Evolutionary conservation across 116 monocot species (phyloP), one percentile per base, ranked within the genome.

Genomic region (Trichopus zeylanicus): DNA sequence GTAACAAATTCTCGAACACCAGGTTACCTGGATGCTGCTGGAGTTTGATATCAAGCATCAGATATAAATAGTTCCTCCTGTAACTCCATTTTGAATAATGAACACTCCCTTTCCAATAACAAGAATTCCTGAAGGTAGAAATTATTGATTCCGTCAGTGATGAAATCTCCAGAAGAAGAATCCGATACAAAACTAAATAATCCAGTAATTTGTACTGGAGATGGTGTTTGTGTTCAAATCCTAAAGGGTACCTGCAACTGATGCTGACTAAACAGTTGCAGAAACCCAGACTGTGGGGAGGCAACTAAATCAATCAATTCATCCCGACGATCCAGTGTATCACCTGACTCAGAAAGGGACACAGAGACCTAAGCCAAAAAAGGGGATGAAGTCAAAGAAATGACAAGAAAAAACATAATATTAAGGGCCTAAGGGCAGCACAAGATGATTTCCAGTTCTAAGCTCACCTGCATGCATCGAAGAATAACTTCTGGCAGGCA

Each of bases 401-500:
- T 33, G 5, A 35, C n/a, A 32, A 3, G 51, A 3, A 26, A 54
- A 2, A 13, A 27, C 4, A 54, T 26, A 27, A 29, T n/a, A 42
- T 18, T 42, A 8, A 33, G 32, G 32, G 32, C 32, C 32, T 33
- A 33, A 33, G 32, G 32, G 6, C 8, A 8, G 8, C 8, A 33
- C 32, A 42, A 29, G 29, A 25, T 21, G 52, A 56, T 4, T 29
- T 30, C 56, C 26, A 56, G 28, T 16, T 2, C n/a, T 16, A 35
- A 0, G 20, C 64, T 62, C 57, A 91, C 92, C 78, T 99, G 88
- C 98, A 99, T 99, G 62, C 80, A 92, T 7, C 98, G 85, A 71
- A 99, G 81, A 74, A 99, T 83, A n/a, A 80, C 74, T 73, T 99
- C 98, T 33, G 98, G 88, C 47, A 99, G 32, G 62, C 98, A 99